A percentile compares a stretch with the other conserved stretches of the same genome.
phyloP scores from a whole-genome alignment of 345 rosid genomes.

The Clausena lansium region DNA sequence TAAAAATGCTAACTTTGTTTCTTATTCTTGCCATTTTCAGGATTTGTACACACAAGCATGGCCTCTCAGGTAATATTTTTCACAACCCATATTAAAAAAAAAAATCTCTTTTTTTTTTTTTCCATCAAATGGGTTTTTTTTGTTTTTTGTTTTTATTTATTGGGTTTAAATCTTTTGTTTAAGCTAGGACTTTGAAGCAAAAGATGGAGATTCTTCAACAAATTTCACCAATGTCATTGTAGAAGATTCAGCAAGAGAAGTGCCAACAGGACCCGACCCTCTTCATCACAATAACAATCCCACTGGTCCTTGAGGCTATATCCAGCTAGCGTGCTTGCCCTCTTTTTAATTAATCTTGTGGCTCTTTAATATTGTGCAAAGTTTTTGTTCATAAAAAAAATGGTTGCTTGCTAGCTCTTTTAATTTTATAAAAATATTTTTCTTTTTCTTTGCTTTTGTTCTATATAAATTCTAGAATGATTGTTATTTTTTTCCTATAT shows the following conservation, averaged over 20 bases:
- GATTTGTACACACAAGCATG: background rate
- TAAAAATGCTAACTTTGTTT: background rate
- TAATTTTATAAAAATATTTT: too few species aligned
- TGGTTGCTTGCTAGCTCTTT: too few species aligned
- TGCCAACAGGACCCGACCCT: conserved; percentile 68
- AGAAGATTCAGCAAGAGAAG: conserved; percentile 44
- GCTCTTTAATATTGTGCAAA: background rate
- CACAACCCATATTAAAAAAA: background rate
- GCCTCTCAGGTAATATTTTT: conserved; percentile 14
- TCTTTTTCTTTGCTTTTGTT: too few species aligned
- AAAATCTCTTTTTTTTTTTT: background rate
- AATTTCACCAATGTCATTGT: background rate
- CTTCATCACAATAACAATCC: conserved; percentile 57
- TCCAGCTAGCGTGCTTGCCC: background rate
- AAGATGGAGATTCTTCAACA: background rate
- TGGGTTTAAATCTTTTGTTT: background rate
- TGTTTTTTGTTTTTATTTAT: too few species aligned
- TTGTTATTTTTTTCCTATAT: too few species aligned
- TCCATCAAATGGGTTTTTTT: too few species aligned
- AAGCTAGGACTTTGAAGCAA: conserved; percentile 22
- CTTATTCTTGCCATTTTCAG: conserved; percentile 13
- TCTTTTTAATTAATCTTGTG: too few species aligned
- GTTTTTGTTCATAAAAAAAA: background rate
- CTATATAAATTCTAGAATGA: too few species aligned
- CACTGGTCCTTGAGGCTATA: conserved; percentile 21